A percentile compares a stretch with the other conserved stretches of the same genome.
Evolutionary conservation across 805 yeast species (phyloP).

Genomic region (Yarrowia divulgata): DNA sequence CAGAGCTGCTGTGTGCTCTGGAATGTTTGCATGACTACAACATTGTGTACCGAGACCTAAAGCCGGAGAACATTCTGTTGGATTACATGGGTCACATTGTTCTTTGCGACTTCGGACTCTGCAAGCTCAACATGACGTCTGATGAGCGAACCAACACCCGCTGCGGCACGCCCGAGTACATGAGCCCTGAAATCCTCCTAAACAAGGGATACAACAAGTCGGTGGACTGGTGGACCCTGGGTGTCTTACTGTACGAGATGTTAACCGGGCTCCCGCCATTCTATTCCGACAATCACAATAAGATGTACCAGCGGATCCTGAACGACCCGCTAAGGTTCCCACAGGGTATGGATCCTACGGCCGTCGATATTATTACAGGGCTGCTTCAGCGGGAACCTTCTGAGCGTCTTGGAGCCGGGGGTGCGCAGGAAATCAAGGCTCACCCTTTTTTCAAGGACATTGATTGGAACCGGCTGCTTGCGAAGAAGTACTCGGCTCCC

Average conservation of each 20-base stretch:
- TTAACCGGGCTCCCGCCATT: slow-evolving; percentile 96
- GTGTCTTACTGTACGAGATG: slow-evolving; percentile 95
- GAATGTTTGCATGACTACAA: slow-evolving; percentile 90
- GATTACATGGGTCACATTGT: slow-evolving; percentile 99
- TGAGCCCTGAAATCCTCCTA: slow-evolving; percentile 91
- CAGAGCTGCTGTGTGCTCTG: slow-evolving; percentile 90
- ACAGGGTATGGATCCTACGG: slow-evolving; percentile 81
- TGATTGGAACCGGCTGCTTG: slow-evolving; percentile 83
- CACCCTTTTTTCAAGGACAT: slow-evolving; percentile 89
- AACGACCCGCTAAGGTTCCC: slow-evolving; percentile 92
- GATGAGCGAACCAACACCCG: slow-evolving; percentile 87
- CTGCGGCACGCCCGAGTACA: slow-evolving; percentile 97
- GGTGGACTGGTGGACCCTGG: slow-evolving; percentile 99
- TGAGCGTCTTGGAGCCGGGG: slow-evolving; percentile 75
- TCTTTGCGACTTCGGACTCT: slow-evolving; percentile 94
- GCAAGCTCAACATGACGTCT: slow-evolving; percentile 92
- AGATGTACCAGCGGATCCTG: slow-evolving; percentile 92
- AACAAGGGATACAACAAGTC: slow-evolving; percentile 94
- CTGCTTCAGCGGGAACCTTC: slow-evolving; percentile 86
- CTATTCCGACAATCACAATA: slow-evolving; percentile 90
- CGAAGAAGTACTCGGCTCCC: slow-evolving; percentile 93
- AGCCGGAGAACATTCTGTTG: slow-evolving; percentile 92
- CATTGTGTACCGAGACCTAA: slow-evolving; percentile 92
- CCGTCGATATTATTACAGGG: slow-evolving; percentile 77
- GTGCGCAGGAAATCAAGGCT: slow-evolving; percentile 80